Percentiles rank a stretch among this genome's conserved stretches.
phyloP scores from a whole-genome alignment of 164 flowering plant species.

The Vitis labrusca region DNA sequence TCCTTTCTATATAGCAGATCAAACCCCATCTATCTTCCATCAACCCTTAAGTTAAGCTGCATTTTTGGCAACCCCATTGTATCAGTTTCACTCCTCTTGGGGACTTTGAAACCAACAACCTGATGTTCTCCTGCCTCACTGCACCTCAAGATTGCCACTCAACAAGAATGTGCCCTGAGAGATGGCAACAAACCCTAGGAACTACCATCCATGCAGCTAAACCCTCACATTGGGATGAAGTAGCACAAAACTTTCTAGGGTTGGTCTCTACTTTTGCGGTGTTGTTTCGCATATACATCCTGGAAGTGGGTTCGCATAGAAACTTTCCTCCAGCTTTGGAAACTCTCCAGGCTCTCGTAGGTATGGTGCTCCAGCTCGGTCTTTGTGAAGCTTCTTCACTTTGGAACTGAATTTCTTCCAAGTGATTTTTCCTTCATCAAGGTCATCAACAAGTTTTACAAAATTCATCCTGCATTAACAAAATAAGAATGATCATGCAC shows the following conservation, averaged over 20 bases:
- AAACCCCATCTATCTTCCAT: too few species aligned
- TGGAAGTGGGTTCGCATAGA: conserved; percentile 92
- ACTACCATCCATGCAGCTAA: conserved; percentile 6
- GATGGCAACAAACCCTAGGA: conserved; percentile 1
- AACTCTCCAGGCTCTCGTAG: conserved; percentile 85
- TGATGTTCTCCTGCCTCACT: background rate
- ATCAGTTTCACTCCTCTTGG: too few species aligned
- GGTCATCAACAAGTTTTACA: conserved; percentile 78
- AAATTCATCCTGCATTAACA: conserved; percentile 72
- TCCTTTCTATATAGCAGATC: too few species aligned
- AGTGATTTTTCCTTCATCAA: conserved; percentile 73
- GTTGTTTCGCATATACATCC: conserved; percentile 85
- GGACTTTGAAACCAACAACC: background rate
- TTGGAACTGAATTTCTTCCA: conserved; percentile 85
- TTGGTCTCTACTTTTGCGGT: conserved; percentile 15
- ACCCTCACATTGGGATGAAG: background rate
- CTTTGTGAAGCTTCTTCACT: conserved; percentile 79
- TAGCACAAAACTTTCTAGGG: background rate
- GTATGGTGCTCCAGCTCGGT: conserved; percentile 78
- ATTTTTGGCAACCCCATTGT: too few species aligned
- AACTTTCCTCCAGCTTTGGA: conserved; percentile 95
- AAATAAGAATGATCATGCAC: background rate
- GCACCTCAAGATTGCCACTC: background rate
- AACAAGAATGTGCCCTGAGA: background rate
- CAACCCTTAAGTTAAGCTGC: too few species aligned